These are phyloP conservation scores for Colletotrichum sp. DNA, from an alignment of 2,329 filamentous ascomycete genomes.

Conservation along the genomic window DNA sequence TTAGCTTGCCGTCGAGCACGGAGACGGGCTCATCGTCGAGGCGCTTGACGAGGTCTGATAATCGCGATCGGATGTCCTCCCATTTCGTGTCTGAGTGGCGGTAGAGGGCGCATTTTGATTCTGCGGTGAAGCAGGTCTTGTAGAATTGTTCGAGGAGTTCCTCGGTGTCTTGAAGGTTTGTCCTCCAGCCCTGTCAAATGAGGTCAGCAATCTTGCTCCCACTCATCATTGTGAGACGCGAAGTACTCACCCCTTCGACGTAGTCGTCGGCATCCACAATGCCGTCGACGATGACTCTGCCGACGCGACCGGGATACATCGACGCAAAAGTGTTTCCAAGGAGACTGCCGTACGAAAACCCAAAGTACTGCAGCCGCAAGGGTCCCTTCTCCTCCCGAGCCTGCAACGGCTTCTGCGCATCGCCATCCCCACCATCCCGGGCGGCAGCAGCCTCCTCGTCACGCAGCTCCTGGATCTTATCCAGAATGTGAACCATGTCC, in stretches of 20 bases:
- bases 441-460: background rate
- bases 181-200: slow-evolving; percentile 34
- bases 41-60: slow-evolving; percentile 32
- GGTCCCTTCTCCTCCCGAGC: background rate
- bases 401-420: background rate
- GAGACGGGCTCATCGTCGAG: slow-evolving; percentile 33
- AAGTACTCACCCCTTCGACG: slow-evolving; percentile 29
- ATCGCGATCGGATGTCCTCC: slow-evolving; percentile 34
- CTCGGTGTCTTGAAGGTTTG: slow-evolving; percentile 42
- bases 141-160: slow-evolving; percentile 37
- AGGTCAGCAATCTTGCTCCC: background rate
- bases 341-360: slow-evolving; percentile 51
- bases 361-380: slow-evolving; percentile 49
- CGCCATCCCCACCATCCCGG: background rate
- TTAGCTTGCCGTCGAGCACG: slow-evolving; percentile 23
- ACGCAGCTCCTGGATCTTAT: slow-evolving; percentile 40
- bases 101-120: slow-evolving; percentile 33
- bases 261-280: slow-evolving; percentile 44
- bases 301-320: slow-evolving; percentile 41
- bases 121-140: slow-evolving; percentile 37
- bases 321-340: slow-evolving; percentile 40
- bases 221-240: fast-evolving
- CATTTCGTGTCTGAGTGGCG: slow-evolving; percentile 27
- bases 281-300: slow-evolving; percentile 46
- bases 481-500: slow-evolving; percentile 51